These are phyloP conservation scores for Chalaropsis ovoidea DNA, from an alignment of 2,329 filamentous ascomycete species.

Conservation along the genomic window DNA sequence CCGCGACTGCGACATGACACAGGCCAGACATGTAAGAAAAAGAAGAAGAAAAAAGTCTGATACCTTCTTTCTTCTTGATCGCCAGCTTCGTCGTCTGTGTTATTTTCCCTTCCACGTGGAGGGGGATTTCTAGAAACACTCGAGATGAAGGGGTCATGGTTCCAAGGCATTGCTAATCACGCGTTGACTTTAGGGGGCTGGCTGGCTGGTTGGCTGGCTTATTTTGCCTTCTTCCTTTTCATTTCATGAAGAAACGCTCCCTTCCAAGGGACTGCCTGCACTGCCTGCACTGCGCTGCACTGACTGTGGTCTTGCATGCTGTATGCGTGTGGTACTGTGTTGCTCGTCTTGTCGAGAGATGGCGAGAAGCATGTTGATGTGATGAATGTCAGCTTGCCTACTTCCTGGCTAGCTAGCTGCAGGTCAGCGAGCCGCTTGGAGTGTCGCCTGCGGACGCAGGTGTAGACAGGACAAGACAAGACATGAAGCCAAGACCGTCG, in stretches of 20 bases:
- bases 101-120: slow-evolving; percentile 1
- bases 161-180: slow-evolving; percentile 1
- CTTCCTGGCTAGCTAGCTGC: no score
- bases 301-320: not conserved
- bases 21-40: no score
- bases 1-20: no score
- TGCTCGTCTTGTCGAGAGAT: not conserved
- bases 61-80: not conserved
- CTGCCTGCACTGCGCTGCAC: not conserved
- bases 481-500: not conserved
- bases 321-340: no score
- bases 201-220: not conserved
- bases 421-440: not conserved
- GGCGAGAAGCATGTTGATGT: not conserved
- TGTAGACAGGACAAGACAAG: not conserved
- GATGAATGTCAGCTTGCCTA: not conserved
- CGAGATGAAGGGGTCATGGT: slow-evolving; percentile 6
- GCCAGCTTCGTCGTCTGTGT: not conserved
- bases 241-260: not conserved
- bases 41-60: no score
- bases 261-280: not conserved
- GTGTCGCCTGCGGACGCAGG: not conserved
- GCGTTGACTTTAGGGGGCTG: not conserved
- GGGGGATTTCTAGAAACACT: slow-evolving; percentile 3
- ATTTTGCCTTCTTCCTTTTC: not conserved